Evolutionary conservation across 139 green algal genomes (phyloP), one percentile per base, ranked within the genome.

Genomic region (Volvox reticuliferus): DNA sequence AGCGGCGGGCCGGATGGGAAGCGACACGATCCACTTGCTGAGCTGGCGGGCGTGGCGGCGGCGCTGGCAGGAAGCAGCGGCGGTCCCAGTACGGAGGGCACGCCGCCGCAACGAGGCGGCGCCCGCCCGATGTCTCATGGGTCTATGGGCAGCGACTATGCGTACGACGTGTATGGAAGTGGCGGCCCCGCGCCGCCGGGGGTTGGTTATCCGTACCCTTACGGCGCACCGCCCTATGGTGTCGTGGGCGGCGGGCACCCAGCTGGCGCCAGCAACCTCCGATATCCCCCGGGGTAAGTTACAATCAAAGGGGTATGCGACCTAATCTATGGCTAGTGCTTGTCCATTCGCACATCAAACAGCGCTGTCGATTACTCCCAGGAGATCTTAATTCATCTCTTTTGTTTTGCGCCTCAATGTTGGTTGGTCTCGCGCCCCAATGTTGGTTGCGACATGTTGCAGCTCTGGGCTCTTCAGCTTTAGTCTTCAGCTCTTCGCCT

Each of bases 41-140:
- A 65, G 14, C 67, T 89, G 68, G 68, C 84, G 67, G 84, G 84
- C 1, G 84, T 44, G 5, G 84, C 84, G 19, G 84, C 67, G 26
- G 84, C 84, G 68, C 84, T 50, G 84, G 84, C 84, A 3, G 82
- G 82, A 16, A 33, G 65, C 65, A 37, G 82, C 35, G 33, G 65
- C 65, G 63, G 82, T 24, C 50, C 33, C 1, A 62, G 33, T 16
- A 12, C 18, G 28, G 35, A 67, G 32, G 82, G 24, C 75, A 30
- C 65, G 32, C 37, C 65, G 28, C 68, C 36, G 44, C 16, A 37
- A 3, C 24, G 68, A 13, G 32, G 55, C n/a, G 61, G 79, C 24
- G 79, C 50, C 61, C 81, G 81, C 61, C 36, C 12, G n/a, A 35
- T 35, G 20, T 79, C 82, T 17, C 65, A 67, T 19, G 82, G 82